Percentiles rank a stretch among this genome's conserved stretches.
Conservation (phyloP, 177 flowering plant genomes). For the Telopea speciosissima region DNA sequence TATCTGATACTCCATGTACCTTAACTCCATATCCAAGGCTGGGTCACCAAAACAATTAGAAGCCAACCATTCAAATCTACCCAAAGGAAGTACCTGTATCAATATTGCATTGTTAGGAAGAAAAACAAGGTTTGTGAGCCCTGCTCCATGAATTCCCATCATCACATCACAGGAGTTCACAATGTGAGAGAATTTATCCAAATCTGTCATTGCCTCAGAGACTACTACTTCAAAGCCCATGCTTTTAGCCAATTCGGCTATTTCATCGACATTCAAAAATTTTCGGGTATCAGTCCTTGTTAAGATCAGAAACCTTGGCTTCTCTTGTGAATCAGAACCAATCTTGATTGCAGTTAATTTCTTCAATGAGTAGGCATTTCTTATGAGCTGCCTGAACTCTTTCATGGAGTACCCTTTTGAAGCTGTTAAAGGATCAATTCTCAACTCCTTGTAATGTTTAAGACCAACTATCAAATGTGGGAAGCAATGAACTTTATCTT, state of each 20-base stretch:
- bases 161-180: slow-evolving; percentile 62
- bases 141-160: slow-evolving; percentile 55
- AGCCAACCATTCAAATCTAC: slow-evolving; percentile 37
- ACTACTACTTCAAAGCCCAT: too few species aligned
- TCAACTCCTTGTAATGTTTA: too few species aligned
- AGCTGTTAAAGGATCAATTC: slow-evolving; percentile 11
- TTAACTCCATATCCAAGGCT: slow-evolving; percentile 41
- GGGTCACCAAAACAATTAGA: slow-evolving; percentile 32
- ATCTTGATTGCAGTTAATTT: slow-evolving; percentile 22
- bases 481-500: too few species aligned
- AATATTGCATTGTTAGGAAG: slow-evolving; percentile 55
- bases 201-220: not conserved
- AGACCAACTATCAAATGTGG: too few species aligned
- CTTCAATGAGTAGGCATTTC: slow-evolving; percentile 14
- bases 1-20: slow-evolving; percentile 51
- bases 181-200: slow-evolving; percentile 24
- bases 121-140: slow-evolving; percentile 55
- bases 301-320: slow-evolving; percentile 43
- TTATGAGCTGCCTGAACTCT: slow-evolving; percentile 28
- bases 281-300: slow-evolving; percentile 33
- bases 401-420: slow-evolving; percentile 21
- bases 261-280: slow-evolving; percentile 9
- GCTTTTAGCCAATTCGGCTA: too few species aligned
- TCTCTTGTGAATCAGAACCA: slow-evolving; percentile 1
- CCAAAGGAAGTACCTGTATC: slow-evolving; percentile 54